A percentile compares a stretch with the other conserved stretches of the same genome.
Evolutionary conservation across 208 protist genomes (phyloP).

Genomic region (Entamoeba invadens): DNA sequence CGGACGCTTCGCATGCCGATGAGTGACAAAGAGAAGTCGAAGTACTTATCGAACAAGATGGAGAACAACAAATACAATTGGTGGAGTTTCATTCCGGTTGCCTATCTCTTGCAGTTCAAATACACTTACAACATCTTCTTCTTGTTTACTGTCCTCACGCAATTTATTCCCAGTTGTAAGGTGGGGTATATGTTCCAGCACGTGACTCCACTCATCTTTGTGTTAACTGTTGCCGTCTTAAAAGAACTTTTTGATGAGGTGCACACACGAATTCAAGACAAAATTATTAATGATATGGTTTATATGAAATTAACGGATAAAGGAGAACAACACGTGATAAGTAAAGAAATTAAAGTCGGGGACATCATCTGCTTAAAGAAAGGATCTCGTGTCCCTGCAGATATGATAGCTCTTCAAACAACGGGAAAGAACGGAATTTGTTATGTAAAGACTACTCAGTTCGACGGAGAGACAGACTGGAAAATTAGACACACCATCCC

Average conservation of each 20-base stretch:
- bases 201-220: constrained; percentile 2
- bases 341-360: neutral
- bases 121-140: neutral
- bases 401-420: neutral
- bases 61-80: neutral
- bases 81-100: neutral
- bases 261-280: neutral
- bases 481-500: neutral
- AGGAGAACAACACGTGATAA: neutral
- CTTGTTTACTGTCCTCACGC: neutral
- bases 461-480: constrained; percentile 6
- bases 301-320: neutral
- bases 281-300: neutral
- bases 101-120: neutral
- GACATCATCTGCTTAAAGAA: neutral
- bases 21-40: neutral
- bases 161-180: neutral
- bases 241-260: constrained; percentile 27
- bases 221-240: constrained; percentile 7
- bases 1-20: neutral
- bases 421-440: neutral
- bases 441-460: neutral
- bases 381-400: neutral
- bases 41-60: neutral
- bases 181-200: neutral